Base-by-base conservation (phyloP, 1,284 basidiomycete genomes). In the Heterobasidion parviporum region DNA sequence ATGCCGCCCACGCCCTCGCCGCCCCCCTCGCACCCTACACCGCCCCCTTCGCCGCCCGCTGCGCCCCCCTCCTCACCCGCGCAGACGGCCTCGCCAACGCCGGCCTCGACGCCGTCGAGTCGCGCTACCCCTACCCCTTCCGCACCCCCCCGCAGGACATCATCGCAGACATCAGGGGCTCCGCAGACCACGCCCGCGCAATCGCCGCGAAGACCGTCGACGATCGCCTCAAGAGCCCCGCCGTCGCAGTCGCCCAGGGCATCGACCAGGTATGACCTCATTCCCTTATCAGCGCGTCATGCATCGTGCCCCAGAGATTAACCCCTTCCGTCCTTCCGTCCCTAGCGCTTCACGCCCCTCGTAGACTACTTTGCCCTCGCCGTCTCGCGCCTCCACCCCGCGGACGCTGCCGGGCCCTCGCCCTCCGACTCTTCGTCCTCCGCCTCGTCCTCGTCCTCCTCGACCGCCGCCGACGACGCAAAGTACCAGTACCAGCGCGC, bases 401-500 rank as follows among this genome's bases (percentile, higher is more conserved):
- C 60, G 32, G 44, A 51, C 14, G n/a, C 54, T 18, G 34, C 50
- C 33, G 44, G 33, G 15, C 8, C 16, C 32, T 18, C 48, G 16
- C 2, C 9, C 16, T 15, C 18, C 33, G 16, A 34, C 9, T 12
- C 9, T 38, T 35, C 8, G 16, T 7, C 2, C 50, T 20, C 49
- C 10, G 12, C 59, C 35, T 36, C 57, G 44, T 26, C 52, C 20
- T 35, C 34, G 18, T 35, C 8, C 35, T 7, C 9, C 50, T 20
- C 49, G n/a, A 9, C 59, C 35, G 41, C 57, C 41, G 18, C 52
- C 20, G 34, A 20, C 15, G 56, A 61, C 26, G 53, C 63, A 18
- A 65, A 85, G 65, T 87, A 80, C 63, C 89, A 91, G 68, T 88
- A 88, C 64, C 85, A 88, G 65, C 87, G 88, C 50, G 87, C 79